A percentile compares a stretch with the other conserved stretches of the same genome.
These are phyloP conservation scores for Penicillium robsamsonii DNA, from an alignment of 495 filamentous ascomycete genomes.

Conservation along the genomic window DNA sequence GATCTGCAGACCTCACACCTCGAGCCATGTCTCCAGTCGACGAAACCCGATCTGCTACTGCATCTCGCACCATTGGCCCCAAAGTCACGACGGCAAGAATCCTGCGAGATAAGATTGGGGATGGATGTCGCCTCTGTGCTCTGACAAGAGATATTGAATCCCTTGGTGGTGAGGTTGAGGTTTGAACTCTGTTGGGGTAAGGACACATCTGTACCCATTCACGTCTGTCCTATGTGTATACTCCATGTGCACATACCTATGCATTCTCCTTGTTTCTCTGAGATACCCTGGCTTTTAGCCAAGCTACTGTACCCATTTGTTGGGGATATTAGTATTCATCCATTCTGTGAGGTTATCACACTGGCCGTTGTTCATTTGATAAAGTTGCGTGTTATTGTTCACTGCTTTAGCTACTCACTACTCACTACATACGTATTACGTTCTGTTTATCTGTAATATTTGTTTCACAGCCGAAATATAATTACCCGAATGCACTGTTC, in stretches of 20 bases:
- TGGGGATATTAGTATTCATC: conserved; percentile 4
- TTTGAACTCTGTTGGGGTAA: conserved; percentile 6
- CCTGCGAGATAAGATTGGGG: conserved; percentile 64
- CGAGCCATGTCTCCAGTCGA: conserved; percentile 28
- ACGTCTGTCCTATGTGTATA: conserved; percentile 7
- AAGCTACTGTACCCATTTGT: background rate
- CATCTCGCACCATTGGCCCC: conserved; percentile 64
- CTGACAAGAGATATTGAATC: conserved; percentile 41
- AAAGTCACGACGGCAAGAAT: conserved; percentile 90
- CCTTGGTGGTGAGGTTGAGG: conserved; percentile 25
- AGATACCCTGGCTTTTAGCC: conserved; percentile 13
- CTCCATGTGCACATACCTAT: conserved; percentile 13
- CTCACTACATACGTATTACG: background rate
- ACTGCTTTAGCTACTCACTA: background rate
- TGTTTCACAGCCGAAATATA: background rate
- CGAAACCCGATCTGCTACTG: conserved; percentile 25
- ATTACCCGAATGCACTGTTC: background rate
- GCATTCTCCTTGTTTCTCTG: conserved; percentile 10
- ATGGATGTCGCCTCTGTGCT: conserved; percentile 69
- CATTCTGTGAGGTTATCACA: background rate
- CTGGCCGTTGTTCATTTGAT: background rate
- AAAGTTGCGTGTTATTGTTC: background rate
- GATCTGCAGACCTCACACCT: conserved; percentile 30
- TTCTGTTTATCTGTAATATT: background rate
- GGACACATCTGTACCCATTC: background rate